Base-by-base conservation (phyloP, 805 yeast species). In the Candida michaelii region DNA sequence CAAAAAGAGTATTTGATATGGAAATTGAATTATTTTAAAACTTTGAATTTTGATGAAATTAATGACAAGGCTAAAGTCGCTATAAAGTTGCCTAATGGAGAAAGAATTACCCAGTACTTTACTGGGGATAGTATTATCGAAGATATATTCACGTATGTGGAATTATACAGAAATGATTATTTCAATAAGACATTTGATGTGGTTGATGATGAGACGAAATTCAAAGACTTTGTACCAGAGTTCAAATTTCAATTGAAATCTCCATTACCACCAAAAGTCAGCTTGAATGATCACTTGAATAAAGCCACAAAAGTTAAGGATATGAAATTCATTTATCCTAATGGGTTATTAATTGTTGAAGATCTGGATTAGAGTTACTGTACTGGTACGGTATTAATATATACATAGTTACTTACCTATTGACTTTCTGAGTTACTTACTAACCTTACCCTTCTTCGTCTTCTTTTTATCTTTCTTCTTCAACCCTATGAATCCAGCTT, bases 401-500 rank as follows among this genome's bases (percentile, higher is more conserved):
- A 32, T 31, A 23, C 37, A 31, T 21, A 33, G 17, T 3, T 17
- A 15, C 13, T 11, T 25, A 25, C 29, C 13, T 11, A 7, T 5
- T 25, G 5, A 4, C 23, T 21, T 6, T 21, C 8, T 21, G 23
- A 6, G 23, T 5, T 59, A 56, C 10, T 82, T 76, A 50, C 14
- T 12, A 5, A 41, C 45, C 25, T 45, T 48, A 50, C 65, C 71
- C 58, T 75, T 72, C 68, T 79, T 82, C 67, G 75, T 77, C 72
- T 80, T 82, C 65, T 81, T 82, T 72, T 87, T 88, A 46, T 85
- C 88, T 69, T 87, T 89, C 76, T 84, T 87, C 58, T 80, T 77
- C 60, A 90, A 73, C 1, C 96, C 96, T 3, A 68, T 67, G 61
- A 86, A 79, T 4, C 93, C 90, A 16, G 71, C 58, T 58, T 87